These are phyloP conservation scores for Dictyostelium capitatum DNA, from an alignment of 78 protist genomes.

Conservation along the genomic window DNA sequence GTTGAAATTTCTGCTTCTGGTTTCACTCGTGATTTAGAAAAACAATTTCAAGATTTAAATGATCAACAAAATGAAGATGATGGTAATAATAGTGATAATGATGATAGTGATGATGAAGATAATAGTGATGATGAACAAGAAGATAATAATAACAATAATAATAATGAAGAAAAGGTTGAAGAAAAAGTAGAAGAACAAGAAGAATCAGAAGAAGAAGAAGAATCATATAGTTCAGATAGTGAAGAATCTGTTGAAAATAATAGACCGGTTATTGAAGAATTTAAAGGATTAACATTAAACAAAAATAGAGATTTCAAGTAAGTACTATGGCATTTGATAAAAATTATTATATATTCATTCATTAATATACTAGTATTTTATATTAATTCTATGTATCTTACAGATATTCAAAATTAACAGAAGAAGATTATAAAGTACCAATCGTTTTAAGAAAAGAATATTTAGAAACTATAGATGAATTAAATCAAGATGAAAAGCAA, in stretches of 20 bases:
- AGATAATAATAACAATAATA: not conserved
- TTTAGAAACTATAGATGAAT: slow-evolving; percentile 21
- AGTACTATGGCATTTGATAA: too few species aligned
- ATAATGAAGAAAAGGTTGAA: not conserved
- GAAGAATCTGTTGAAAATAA: slow-evolving; percentile 19
- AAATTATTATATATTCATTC: too few species aligned
- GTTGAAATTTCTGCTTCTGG: slow-evolving; percentile 35
- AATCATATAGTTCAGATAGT: not conserved
- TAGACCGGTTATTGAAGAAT: slow-evolving; percentile 8
- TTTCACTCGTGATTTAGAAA: slow-evolving; percentile 62
- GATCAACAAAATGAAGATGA: slow-evolving; percentile 15
- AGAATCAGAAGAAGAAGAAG: not conserved
- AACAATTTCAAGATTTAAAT: slow-evolving; percentile 44
- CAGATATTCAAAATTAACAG: slow-evolving; percentile 30
- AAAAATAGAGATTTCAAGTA: slow-evolving; percentile 69
- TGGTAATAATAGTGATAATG: not conserved
- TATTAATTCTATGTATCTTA: too few species aligned
- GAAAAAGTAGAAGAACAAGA: slow-evolving; percentile 8
- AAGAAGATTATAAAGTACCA: slow-evolving; percentile 35
- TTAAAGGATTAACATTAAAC: slow-evolving; percentile 28
- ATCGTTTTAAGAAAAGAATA: slow-evolving; percentile 59
- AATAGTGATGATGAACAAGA: slow-evolving; percentile 28
- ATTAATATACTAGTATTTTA: too few species aligned
- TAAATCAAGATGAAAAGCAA: not conserved
- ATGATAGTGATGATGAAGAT: slow-evolving; percentile 10